Evolutionary conservation across 352 stramenopile genomes (phyloP).

Genomic region (Halophytophthora polymorphica): DNA sequence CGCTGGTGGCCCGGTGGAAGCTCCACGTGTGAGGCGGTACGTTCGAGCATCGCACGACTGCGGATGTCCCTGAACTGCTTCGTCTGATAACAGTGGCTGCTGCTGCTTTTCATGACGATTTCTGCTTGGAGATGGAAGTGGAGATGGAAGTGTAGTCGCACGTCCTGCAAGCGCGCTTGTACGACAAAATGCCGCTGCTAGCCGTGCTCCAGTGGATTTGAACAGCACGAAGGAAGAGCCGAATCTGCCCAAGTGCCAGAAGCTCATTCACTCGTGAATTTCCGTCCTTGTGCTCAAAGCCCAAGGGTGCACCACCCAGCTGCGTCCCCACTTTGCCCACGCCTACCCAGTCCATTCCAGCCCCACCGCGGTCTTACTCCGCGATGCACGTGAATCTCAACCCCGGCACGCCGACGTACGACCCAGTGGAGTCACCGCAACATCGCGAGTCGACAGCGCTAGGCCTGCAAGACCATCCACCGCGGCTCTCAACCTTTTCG

Average conservation of each 20-base stretch:
- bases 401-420: conserved; percentile 45
- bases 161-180: too few relatives aligned
- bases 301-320: too few relatives aligned
- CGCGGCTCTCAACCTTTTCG: conserved; percentile 31
- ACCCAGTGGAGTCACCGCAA: conserved; percentile 24
- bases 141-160: too few relatives aligned
- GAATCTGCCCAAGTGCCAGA: not conserved
- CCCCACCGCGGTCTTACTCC: not conserved
- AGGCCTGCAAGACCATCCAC: conserved; percentile 23
- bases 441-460: conserved; percentile 18
- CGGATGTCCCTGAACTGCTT: too few relatives aligned
- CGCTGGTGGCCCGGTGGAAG: too few relatives aligned
- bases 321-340: conserved; percentile 18
- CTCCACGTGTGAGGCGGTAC: too few relatives aligned
- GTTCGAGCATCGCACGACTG: too few relatives aligned
- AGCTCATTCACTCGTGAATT: not conserved
- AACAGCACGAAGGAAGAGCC: not conserved
- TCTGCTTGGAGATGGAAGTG: too few relatives aligned
- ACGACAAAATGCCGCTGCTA: too few relatives aligned
- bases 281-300: not conserved
- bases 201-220: too few relatives aligned
- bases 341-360: not conserved
- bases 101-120: too few relatives aligned
- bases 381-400: conserved; percentile 24
- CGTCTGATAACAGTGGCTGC: too few relatives aligned